Evolutionary conservation across 2,329 filamentous ascomycete genomes (phyloP).

Genomic region (Fusarium sp.): DNA sequence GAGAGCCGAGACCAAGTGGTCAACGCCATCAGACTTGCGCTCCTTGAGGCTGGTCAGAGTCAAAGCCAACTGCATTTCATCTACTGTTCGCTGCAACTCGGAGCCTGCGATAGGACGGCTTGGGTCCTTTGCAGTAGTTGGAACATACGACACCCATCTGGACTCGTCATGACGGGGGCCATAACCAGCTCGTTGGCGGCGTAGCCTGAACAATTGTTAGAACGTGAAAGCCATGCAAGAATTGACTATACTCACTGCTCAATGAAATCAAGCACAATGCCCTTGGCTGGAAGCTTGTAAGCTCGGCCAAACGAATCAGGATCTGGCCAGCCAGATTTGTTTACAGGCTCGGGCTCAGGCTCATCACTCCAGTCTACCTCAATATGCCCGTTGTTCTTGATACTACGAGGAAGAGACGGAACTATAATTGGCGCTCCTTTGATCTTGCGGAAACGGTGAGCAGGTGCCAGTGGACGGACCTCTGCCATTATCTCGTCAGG

Average conservation of each 20-base stretch:
- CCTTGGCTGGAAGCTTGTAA: conserved; percentile 73
- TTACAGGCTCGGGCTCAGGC: conserved; percentile 69
- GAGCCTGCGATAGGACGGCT: conserved; percentile 51
- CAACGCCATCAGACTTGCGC: conserved; percentile 63
- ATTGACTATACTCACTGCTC: conserved; percentile 63
- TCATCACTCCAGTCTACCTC: conserved; percentile 74
- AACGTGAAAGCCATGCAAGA: background rate
- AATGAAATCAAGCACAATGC: conserved; percentile 80
- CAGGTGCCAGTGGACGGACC: conserved; percentile 70
- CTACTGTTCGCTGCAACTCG: conserved; percentile 61
- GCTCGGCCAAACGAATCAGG: conserved; percentile 72
- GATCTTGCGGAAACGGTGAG: conserved; percentile 72
- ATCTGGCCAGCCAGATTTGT: conserved; percentile 69
- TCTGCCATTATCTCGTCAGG: conserved; percentile 78
- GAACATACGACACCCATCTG: conserved; percentile 50
- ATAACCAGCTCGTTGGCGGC: conserved; percentile 57
- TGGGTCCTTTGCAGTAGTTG: conserved; percentile 41
- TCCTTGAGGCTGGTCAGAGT: conserved; percentile 71
- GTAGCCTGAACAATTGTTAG: conserved; percentile 51
- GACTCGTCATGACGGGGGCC: conserved; percentile 51
- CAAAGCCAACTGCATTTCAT: conserved; percentile 75
- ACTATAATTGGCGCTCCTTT: conserved; percentile 67
- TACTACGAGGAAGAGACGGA: conserved; percentile 71
- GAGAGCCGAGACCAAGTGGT: conserved; percentile 70
- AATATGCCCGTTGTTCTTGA: conserved; percentile 78